phyloP scores from a whole-genome alignment of 352 stramenopile species.

The Globisporangium camurandrum region DNA sequence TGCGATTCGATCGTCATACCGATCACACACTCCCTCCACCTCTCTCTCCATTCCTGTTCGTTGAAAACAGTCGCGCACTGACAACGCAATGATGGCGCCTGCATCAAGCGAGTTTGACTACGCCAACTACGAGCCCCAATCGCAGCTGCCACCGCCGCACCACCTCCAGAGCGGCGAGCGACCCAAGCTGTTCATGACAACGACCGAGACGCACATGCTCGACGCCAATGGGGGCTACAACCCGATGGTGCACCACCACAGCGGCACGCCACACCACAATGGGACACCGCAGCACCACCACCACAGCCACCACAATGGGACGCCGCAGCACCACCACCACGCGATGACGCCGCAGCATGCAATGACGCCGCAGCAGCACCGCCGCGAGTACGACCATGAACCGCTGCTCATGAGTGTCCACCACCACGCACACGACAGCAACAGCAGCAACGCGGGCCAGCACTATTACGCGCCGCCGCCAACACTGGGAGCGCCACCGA shows the following conservation, averaged over 20 bases:
- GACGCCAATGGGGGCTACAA: slow-evolving; percentile 19
- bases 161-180: slow-evolving; percentile 43
- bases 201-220: slow-evolving; percentile 15
- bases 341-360: slow-evolving; percentile 29
- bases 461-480: slow-evolving; percentile 43
- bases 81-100: slow-evolving; percentile 10
- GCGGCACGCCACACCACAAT: slow-evolving; percentile 17
- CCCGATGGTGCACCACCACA: slow-evolving; percentile 42
- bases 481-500: slow-evolving; percentile 29
- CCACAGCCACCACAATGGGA: slow-evolving; percentile 30
- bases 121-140: slow-evolving; percentile 5
- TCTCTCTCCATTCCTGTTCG: slow-evolving; percentile 1
- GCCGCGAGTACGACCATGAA: slow-evolving; percentile 46
- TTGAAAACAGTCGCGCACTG: slow-evolving; percentile 7
- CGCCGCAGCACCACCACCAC: slow-evolving; percentile 40
- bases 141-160: slow-evolving; percentile 9
- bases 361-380: slow-evolving; percentile 14
- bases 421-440: too few species aligned
- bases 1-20: background rate
- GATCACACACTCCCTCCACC: background rate
- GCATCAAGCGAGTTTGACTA: slow-evolving; percentile 11
- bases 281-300: too few species aligned
- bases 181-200: slow-evolving; percentile 46
- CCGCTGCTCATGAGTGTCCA: slow-evolving; percentile 55
- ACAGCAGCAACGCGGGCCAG: too few species aligned